phyloP scores from a whole-genome alignment of 176 grass and related monocot genomes.

The Microstegium vimineum region DNA sequence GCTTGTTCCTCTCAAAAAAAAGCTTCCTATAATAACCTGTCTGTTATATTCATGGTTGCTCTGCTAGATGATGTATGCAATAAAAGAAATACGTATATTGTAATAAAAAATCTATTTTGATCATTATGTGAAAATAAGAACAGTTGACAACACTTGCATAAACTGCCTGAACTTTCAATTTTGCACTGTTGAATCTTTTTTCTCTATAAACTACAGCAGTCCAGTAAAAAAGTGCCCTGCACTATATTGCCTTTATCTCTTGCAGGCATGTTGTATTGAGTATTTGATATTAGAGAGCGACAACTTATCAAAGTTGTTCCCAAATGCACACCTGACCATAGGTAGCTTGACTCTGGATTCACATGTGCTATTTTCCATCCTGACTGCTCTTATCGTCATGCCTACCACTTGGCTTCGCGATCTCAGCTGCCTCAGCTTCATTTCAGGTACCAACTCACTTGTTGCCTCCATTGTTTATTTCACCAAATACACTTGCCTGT shows the following conservation, averaged over 20 bases:
- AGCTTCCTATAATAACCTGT: neutral
- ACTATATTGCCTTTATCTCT: too few relatives aligned
- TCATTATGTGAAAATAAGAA: neutral
- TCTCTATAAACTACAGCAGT: neutral
- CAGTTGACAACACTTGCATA: neutral
- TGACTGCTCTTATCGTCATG: conserved; percentile 70
- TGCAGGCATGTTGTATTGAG: conserved; percentile 92
- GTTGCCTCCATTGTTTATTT: neutral
- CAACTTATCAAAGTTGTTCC: conserved; percentile 86
- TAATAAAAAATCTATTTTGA: neutral
- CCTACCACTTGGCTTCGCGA: conserved; percentile 95
- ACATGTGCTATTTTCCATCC: conserved; percentile 66
- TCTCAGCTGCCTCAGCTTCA: conserved; percentile 73
- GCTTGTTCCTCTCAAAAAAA: neutral
- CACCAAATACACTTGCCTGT: neutral
- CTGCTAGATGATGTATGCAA: neutral
- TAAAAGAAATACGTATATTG: neutral
- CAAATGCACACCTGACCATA: conserved; percentile 59
- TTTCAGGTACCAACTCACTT: conserved; percentile 54
- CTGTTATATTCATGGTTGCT: neutral
- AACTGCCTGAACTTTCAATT: neutral
- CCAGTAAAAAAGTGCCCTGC: neutral
- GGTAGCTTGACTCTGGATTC: conserved; percentile 58
- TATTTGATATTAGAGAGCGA: conserved; percentile 94
- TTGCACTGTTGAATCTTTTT: neutral